These are phyloP conservation scores for Flaveria sonorensis DNA, from an alignment of 129 eudicot genomes.

Conservation along the genomic window DNA sequence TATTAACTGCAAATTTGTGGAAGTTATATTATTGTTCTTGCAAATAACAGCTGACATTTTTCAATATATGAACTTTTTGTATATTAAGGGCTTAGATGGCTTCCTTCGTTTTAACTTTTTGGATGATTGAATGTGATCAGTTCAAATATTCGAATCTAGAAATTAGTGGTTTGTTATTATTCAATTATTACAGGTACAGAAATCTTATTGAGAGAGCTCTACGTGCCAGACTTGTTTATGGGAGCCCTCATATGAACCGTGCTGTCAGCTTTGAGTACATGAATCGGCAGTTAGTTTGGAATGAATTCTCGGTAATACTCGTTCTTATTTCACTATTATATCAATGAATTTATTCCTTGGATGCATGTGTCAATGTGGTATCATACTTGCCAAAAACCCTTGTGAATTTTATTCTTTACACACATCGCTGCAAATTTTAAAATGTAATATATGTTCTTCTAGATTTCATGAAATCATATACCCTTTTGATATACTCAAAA, in stretches of 20 bases:
- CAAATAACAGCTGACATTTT: background rate
- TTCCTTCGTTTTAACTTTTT: background rate
- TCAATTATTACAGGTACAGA: slow-evolving; percentile 61
- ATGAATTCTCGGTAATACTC: slow-evolving; percentile 89
- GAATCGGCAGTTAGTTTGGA: slow-evolving; percentile 99
- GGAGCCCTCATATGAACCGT: slow-evolving; percentile 94
- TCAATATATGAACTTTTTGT: background rate
- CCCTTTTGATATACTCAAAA: background rate
- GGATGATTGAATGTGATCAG: background rate
- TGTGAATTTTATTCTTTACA: background rate
- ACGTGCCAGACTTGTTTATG: slow-evolving; percentile 91
- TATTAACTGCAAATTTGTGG: background rate
- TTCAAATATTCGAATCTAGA: slow-evolving; percentile 3
- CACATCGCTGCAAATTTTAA: no score
- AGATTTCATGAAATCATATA: background rate
- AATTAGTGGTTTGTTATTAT: slow-evolving; percentile 6
- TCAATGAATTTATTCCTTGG: background rate
- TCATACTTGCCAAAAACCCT: background rate
- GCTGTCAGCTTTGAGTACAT: slow-evolving; percentile 99
- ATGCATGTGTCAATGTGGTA: background rate
- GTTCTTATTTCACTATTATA: slow-evolving; percentile 7
- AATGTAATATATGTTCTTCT: background rate
- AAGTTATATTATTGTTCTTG: background rate
- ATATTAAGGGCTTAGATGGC: background rate
- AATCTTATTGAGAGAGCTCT: slow-evolving; percentile 88